Percentiles rank a stretch among this genome's conserved stretches.
phyloP scores from a whole-genome alignment of 768 basidiomycete species.

The Favolaschia claudopus region DNA sequence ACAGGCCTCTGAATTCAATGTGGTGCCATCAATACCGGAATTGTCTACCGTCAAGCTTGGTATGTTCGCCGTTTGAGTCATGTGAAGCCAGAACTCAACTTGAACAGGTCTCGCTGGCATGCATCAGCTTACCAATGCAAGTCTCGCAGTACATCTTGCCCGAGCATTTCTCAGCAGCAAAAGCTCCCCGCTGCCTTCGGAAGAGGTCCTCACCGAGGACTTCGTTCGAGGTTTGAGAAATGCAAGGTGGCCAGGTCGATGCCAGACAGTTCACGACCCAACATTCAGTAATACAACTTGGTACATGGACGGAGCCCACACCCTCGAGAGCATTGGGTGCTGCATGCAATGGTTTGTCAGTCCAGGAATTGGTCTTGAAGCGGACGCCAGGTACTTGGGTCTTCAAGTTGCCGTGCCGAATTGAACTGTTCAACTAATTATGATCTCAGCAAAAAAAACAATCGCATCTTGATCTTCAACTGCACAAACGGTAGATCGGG shows the following conservation, averaged over 20 bases:
- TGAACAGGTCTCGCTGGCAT: conserved; percentile 79
- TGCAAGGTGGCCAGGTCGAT: conserved; percentile 93
- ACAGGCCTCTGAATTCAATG: conserved; percentile 73
- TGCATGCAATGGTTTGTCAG: conserved; percentile 90
- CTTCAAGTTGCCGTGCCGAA: no score
- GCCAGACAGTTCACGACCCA: conserved; percentile 82
- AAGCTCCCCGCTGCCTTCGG: conserved; percentile 28
- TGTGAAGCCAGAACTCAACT: background rate
- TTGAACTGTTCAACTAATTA: conserved; percentile 3
- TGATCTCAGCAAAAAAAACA: conserved; percentile 33
- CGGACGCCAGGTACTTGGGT: conserved; percentile 24
- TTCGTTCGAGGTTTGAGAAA: conserved; percentile 70
- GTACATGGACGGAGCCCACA: conserved; percentile 97
- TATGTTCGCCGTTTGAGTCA: conserved; percentile 31
- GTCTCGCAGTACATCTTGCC: conserved; percentile 79
- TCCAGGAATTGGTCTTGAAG: conserved; percentile 58
- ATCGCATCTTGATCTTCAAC: conserved; percentile 88
- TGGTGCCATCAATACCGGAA: conserved; percentile 61
- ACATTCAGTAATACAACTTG: conserved; percentile 63
- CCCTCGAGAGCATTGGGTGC: conserved; percentile 85
- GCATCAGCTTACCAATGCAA: conserved; percentile 91
- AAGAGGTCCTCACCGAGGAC: conserved; percentile 51
- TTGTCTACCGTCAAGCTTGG: conserved; percentile 70
- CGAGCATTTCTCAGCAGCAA: conserved; percentile 63
- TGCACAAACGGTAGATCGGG: conserved; percentile 93